Evolutionary conservation across 176 grass and related monocot genomes (phyloP).

Genomic region (Coix lacrymajobi): DNA sequence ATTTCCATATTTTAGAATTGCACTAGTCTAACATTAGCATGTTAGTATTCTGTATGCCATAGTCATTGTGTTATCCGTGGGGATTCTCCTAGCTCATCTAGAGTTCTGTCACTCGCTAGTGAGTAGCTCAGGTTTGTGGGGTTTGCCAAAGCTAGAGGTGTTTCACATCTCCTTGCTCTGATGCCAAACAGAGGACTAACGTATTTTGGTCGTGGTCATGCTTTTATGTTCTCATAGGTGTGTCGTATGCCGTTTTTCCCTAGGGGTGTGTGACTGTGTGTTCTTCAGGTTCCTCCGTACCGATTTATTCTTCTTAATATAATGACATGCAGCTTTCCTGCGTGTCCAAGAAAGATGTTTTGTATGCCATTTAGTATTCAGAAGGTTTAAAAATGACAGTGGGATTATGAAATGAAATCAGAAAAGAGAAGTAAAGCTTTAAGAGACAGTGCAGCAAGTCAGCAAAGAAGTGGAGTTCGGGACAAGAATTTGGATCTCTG

Average conservation of each 20-base stretch:
- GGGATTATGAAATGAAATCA: conserved; percentile 2
- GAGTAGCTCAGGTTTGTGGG: not conserved
- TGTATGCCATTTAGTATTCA: not conserved
- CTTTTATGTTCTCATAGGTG: not conserved
- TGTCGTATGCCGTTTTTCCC: not conserved
- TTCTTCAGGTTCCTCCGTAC: not conserved
- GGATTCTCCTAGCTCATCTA: not conserved
- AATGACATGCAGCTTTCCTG: not conserved
- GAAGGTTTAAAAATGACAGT: not conserved
- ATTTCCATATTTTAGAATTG: not conserved
- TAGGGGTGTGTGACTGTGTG: not conserved
- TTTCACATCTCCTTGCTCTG: not conserved
- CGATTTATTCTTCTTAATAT: not conserved
- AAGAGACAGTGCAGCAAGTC: too few species aligned
- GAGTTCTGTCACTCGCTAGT: not conserved
- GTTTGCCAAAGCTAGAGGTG: not conserved
- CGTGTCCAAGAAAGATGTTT: not conserved
- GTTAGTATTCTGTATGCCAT: not conserved
- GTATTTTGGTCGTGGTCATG: not conserved
- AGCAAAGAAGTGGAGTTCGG: too few species aligned
- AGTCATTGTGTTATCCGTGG: not conserved
- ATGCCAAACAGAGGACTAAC: not conserved
- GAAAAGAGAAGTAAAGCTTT: not conserved
- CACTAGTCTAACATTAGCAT: not conserved
- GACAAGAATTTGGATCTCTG: too few species aligned